Evolutionary conservation across 1,139 yeast genomes (phyloP), one percentile per base, ranked within the genome.

Genomic region (Candida freyschussii): DNA sequence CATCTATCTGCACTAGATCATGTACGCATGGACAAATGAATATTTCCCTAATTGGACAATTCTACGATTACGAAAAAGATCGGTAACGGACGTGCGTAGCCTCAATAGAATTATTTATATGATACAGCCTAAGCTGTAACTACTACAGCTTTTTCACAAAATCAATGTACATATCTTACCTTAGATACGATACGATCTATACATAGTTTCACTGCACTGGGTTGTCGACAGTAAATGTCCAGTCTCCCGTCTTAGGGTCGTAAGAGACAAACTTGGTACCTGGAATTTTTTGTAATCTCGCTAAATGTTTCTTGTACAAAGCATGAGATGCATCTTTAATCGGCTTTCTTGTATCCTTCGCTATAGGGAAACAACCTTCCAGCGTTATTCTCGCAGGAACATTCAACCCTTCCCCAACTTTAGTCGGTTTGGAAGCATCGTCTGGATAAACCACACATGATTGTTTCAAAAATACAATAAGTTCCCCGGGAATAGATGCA

Each of bases 311-410:
- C 49, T 69, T 71, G 29, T 83, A 81, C 21, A 81, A 59, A 3
- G 81, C 83, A 53, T 79, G 89, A 39, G 75, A 72, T 10, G 89
- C 83, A 56, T 89, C 96, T 41, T 76, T 75, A 33, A 89, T 75
- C 2, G 87, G 83, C 49, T 78, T 66, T 46, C 80, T 74, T 21
- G 84, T 82, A 39, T 79, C 82, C 51, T 75, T 80, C 35, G 84
- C 70, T 16, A 72, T 60, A 13, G 96, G 95, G 60, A 73, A 89
- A 53, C 95, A 81, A 12, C 80, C 78, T 44, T 81, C 82, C 34
- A 89, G 62, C 1, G 91, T 74, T 34, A 89, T 75, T 38, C 70
- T 69, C 6, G 86, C 84, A 2, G 81, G 78, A 24, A 83, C 69
- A 53, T 91, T 89, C 40, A 91, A 69, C 0, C 95, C 97, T 52